A percentile compares a stretch with the other conserved stretches of the same genome.
Conservation (phyloP, 2,329 filamentous ascomycete species). For the Colletotrichum ledebouriae region DNA sequence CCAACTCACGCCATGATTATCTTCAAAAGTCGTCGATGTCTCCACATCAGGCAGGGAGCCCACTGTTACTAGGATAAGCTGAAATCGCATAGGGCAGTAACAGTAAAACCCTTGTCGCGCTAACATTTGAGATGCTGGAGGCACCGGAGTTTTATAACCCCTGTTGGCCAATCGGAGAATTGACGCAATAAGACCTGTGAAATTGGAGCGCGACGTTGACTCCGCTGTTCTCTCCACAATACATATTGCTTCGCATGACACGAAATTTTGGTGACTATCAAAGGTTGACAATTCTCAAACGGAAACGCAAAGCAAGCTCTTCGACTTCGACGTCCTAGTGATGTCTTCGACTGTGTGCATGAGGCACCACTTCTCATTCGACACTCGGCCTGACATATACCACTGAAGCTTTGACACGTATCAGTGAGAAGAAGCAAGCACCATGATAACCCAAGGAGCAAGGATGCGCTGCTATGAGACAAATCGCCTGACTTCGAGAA, state of each 20-base stretch:
- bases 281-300: background rate
- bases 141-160: slow-evolving; percentile 36
- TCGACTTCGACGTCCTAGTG: background rate
- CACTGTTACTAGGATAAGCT: no score
- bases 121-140: no score
- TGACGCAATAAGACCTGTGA: slow-evolving; percentile 23
- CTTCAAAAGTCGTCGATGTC: slow-evolving; percentile 22
- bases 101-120: no score
- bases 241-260: background rate
- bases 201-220: slow-evolving; percentile 30
- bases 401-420: background rate
- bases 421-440: slow-evolving; percentile 18
- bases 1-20: background rate
- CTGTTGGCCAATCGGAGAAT: slow-evolving; percentile 41
- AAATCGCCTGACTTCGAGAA: slow-evolving; percentile 8
- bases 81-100: no score
- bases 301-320: background rate
- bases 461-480: slow-evolving; percentile 26
- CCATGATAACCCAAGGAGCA: slow-evolving; percentile 11
- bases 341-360: background rate
- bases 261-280: background rate
- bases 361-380: no score
- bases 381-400: no score
- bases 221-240: slow-evolving; percentile 36
- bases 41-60: slow-evolving; percentile 16